Conservation (phyloP, 1,139 yeast genomes). For the Sugiyamaella japonica region DNA sequence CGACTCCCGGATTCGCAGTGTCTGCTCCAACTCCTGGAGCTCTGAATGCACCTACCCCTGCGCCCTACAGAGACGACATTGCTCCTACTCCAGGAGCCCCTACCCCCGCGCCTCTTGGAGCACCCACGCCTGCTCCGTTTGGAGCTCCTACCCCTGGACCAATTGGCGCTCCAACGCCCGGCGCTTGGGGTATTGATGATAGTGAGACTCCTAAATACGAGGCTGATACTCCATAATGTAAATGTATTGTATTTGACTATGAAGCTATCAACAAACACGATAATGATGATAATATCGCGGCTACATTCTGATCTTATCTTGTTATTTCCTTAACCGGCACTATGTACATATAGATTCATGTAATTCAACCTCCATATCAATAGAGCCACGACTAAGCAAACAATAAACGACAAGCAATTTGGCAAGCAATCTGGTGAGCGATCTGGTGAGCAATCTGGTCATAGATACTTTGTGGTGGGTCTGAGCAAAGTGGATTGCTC, state of each 20-base stretch:
- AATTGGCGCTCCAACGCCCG: conserved; percentile 45
- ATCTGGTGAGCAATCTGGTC: neutral
- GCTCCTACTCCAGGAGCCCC: conserved; percentile 45
- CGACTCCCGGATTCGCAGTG: conserved; percentile 52
- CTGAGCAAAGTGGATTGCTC: too few relatives aligned
- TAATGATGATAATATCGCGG: too few relatives aligned
- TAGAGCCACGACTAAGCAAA: neutral
- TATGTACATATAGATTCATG: conserved; percentile 2
- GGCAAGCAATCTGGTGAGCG: too few relatives aligned
- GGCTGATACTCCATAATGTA: conserved; percentile 37
- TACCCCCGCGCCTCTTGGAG: conserved; percentile 48
- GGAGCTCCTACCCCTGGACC: conserved; percentile 36
- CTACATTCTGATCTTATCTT: neutral
- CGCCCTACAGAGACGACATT: conserved; percentile 46
- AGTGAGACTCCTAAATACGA: conserved; percentile 42
- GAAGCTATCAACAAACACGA: too few relatives aligned
- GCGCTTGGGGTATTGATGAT: conserved; percentile 42
- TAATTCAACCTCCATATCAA: neutral
- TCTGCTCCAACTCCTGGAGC: conserved; percentile 51
- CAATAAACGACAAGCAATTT: too few relatives aligned
- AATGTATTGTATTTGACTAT: neutral
- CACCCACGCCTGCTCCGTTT: conserved; percentile 45
- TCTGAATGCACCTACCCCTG: conserved; percentile 44
- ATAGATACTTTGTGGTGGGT: too few relatives aligned
- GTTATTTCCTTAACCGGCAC: conserved; percentile 11